phyloP scores from a whole-genome alignment of 768 basidiomycete genomes.

The Pisolithus microcarpus region DNA sequence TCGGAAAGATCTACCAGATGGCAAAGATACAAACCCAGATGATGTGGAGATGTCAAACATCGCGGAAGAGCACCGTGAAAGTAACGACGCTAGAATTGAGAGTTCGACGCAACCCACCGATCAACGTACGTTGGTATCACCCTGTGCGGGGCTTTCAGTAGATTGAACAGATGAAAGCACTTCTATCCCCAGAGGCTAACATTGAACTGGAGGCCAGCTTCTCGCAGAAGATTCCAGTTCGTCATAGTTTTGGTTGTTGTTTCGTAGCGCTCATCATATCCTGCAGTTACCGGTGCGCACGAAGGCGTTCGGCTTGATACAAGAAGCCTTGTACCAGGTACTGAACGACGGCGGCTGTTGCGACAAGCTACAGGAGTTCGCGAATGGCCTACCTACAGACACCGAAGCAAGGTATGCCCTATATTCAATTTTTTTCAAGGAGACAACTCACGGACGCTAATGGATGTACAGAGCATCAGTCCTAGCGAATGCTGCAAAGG shows the following conservation, averaged over 20 bases:
- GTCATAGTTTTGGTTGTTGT: not conserved
- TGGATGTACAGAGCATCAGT: conserved; percentile 30
- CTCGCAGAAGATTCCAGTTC: conserved; percentile 40
- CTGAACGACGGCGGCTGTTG: conserved; percentile 11
- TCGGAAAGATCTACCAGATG: not conserved
- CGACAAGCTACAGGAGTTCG: conserved; percentile 21
- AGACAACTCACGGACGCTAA: not conserved
- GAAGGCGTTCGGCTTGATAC: conserved; percentile 32
- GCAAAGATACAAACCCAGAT: not conserved
- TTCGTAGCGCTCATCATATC: not conserved
- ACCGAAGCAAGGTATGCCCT: conserved; percentile 19
- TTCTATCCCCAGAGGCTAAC: conserved; percentile 23
- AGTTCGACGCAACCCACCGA: not conserved
- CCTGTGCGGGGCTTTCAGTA: not conserved
- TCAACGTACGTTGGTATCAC: not conserved
- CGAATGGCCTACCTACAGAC: conserved; percentile 10
- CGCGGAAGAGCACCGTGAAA: not conserved
- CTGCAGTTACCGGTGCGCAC: conserved; percentile 31
- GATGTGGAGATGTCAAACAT: no score
- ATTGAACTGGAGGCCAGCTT: conserved; percentile 33
- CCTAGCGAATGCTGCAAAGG: conserved; percentile 35
- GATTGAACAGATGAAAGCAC: not conserved
- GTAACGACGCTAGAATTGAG: not conserved
- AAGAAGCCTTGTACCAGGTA: conserved; percentile 29
- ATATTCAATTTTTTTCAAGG: not conserved